Base-by-base conservation (phyloP, 2,329 filamentous ascomycete species). In the Penicillium sp. region DNA sequence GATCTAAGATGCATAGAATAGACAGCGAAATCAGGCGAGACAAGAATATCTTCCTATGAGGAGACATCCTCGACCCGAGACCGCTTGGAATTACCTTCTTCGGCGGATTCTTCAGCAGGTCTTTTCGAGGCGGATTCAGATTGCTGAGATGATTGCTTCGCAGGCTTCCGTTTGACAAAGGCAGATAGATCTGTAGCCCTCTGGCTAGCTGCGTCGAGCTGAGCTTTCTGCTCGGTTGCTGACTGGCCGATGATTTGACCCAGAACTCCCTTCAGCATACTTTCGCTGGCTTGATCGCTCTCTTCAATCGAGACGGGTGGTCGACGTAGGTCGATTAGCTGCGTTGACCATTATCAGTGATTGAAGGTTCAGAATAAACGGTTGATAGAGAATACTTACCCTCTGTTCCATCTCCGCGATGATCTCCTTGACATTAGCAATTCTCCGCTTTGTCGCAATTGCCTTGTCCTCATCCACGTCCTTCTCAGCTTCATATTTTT, bases 351-450 rank as follows among this genome's bases (percentile, higher is more conserved):
- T 55, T 49, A 61, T 55, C 49, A 61, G n/a, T n/a, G n/a, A 46
- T 36, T 35, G 44, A 45, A 3, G 18, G 14, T 31, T 59, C 31
- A 57, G 35, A 41, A 16, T n/a, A 31, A 27, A n/a, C n/a, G n/a
- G n/a, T n/a, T n/a, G n/a, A n/a, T n/a, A n/a, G n/a, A n/a, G n/a
- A n/a, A n/a, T n/a, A n/a, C 72, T 67, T 66, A 80, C 77, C 53
- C 81, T 71, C 59, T 80, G 76, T 59, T 82, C 73, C 75, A 86
- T 83, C 43, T 85, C 82, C 18, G 73, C 72, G 3, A 84, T 67
- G 64, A 85, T 82, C 36, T 82, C 78, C 57, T 79, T 79, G 18
- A 83, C 80, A 48, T 85, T 81, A 4, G 73, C 71, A 53, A 84
- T 78, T 45, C 70, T 71, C 28, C 70, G 71, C 56, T 73, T 77